phyloP scores from a whole-genome alignment of 2,329 filamentous ascomycete species.

The Emergomyces africanus region DNA sequence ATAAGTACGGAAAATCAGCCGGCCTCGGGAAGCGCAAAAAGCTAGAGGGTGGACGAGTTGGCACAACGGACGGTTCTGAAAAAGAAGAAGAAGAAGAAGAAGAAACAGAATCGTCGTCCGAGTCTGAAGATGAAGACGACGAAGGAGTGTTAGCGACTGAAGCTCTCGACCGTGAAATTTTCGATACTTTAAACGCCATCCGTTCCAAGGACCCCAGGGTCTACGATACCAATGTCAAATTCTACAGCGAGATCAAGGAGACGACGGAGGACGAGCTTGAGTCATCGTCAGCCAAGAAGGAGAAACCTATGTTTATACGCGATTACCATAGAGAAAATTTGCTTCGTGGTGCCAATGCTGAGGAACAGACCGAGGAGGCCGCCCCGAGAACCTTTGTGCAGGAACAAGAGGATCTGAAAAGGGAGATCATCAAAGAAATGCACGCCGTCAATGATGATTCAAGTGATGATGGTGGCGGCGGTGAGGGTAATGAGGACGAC shows the following conservation, averaged over 20 bases:
- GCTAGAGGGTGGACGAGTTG: constrained; percentile 34
- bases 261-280: constrained; percentile 31
- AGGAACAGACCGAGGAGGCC: constrained; percentile 45
- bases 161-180: constrained; percentile 74
- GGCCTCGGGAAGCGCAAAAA: constrained; percentile 26
- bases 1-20: constrained; percentile 56
- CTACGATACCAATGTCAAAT: constrained; percentile 67
- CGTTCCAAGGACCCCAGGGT: constrained; percentile 81
- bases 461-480: constrained; percentile 21
- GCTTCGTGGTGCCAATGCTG: constrained; percentile 58
- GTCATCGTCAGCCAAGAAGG: constrained; percentile 42
- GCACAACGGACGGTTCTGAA: constrained; percentile 43
- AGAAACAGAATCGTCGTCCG: constrained; percentile 55
- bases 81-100: constrained; percentile 61
- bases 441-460: constrained; percentile 46
- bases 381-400: constrained; percentile 59
- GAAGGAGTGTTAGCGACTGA: constrained; percentile 76
- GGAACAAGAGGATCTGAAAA: constrained; percentile 75
- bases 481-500: constrained; percentile 40
- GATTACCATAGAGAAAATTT: constrained; percentile 91
- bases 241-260: constrained; percentile 57
- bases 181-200: constrained; percentile 75
- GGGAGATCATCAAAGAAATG: constrained; percentile 66
- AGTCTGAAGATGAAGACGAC: constrained; percentile 75
- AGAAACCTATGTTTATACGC: constrained; percentile 72